A percentile compares a stretch with the other conserved stretches of the same genome.
Conservation (phyloP, 495 filamentous ascomycete species). For the Extremus antarcticus region DNA sequence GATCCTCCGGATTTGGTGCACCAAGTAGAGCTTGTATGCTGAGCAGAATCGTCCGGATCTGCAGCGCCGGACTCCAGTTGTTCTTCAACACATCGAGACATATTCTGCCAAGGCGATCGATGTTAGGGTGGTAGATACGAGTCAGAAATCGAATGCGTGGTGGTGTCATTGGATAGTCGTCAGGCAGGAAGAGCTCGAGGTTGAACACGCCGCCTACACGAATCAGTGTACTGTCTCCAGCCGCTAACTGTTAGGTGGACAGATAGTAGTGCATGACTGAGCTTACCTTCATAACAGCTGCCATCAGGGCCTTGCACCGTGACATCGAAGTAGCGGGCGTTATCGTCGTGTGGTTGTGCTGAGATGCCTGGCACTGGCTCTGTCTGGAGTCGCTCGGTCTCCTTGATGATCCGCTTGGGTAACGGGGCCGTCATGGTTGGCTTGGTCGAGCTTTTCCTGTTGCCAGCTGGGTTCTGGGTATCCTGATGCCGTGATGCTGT, state of each 20-base stretch:
- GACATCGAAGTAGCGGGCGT: constrained; percentile 95
- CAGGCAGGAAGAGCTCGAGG: constrained; percentile 95
- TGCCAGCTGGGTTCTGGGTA: no score
- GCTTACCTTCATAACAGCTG: constrained; percentile 81
- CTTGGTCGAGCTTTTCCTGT: no score
- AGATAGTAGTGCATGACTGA: not conserved
- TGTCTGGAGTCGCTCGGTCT: constrained; percentile 92
- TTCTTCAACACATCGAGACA: constrained; percentile 97
- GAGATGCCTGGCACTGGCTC: constrained; percentile 97
- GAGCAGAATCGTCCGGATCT: constrained; percentile 94
- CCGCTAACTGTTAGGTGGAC: no score
- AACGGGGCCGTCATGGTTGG: constrained; percentile 42
- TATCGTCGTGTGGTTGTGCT: constrained; percentile 95
- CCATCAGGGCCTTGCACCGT: constrained; percentile 88
- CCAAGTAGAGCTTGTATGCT: constrained; percentile 95
- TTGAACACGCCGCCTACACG: constrained; percentile 80
- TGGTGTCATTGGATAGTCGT: constrained; percentile 98
- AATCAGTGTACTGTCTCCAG: no score
- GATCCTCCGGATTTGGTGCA: constrained; percentile 94
- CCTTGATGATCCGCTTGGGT: constrained; percentile 94
- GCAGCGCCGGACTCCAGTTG: constrained; percentile 97
- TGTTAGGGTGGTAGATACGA: constrained; percentile 98
- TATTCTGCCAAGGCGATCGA: constrained; percentile 93
- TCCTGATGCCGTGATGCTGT: no score
- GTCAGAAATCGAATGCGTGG: constrained; percentile 97